Percentiles rank a stretch among this genome's conserved stretches.
phyloP scores from a whole-genome alignment of 768 basidiomycete species.

The Kwoniella dendrophila region DNA sequence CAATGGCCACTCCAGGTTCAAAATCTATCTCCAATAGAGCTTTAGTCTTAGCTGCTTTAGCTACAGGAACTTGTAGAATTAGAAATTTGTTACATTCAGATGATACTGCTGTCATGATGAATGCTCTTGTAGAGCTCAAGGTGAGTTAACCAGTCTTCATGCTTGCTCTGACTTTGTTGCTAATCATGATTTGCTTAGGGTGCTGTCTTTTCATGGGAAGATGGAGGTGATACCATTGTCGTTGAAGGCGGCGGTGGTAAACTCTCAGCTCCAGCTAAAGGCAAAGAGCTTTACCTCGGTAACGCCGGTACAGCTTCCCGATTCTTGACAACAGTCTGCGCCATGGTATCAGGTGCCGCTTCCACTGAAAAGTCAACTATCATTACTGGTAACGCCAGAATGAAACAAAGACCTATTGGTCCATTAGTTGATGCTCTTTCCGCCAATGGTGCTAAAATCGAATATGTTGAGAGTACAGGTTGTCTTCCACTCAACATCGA shows the following conservation, averaged over 20 bases:
- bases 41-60: constrained; percentile 88
- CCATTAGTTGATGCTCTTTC: constrained; percentile 87
- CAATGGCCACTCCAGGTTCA: constrained; percentile 89
- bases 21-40: constrained; percentile 97
- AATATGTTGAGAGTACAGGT: constrained; percentile 75
- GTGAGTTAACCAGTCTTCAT: constrained; percentile 57
- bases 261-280: constrained; percentile 72
- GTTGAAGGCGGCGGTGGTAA: constrained; percentile 83
- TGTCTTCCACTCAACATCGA: constrained; percentile 79
- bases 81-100: constrained; percentile 93
- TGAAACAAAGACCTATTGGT: constrained; percentile 98
- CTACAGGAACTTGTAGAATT: constrained; percentile 80
- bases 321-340: constrained; percentile 94
- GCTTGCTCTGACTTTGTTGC: not conserved
- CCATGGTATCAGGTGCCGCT: constrained; percentile 63
- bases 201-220: constrained; percentile 91
- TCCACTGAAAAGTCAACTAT: constrained; percentile 61
- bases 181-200: constrained; percentile 62
- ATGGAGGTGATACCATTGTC: constrained; percentile 91
- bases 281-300: constrained; percentile 89
- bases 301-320: constrained; percentile 98
- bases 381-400: constrained; percentile 95
- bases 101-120: constrained; percentile 99
- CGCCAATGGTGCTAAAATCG: constrained; percentile 75
- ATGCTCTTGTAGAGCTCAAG: constrained; percentile 82